Evolutionary conservation across 1,284 basidiomycete genomes (phyloP).

Genomic region (Cutaneotrichosporon sp.): DNA sequence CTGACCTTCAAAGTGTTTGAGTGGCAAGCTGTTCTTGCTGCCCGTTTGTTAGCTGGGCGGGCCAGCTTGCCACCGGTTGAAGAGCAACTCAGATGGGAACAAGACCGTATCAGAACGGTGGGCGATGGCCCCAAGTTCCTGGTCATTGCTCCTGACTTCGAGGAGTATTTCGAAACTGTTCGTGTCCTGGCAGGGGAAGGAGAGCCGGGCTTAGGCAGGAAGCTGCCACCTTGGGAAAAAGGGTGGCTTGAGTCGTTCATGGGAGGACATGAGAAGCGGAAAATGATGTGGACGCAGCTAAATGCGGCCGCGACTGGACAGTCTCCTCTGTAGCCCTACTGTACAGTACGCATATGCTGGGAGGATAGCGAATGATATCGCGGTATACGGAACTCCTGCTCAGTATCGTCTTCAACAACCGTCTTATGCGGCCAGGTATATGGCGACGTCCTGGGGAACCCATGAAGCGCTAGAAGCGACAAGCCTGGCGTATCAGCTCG

Average conservation of each 20-base stretch:
- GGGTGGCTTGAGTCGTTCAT: constrained; percentile 9
- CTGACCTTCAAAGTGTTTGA: constrained; percentile 38
- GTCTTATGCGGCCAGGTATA: too few species aligned
- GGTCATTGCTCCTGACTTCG: constrained; percentile 5
- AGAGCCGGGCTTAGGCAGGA: background rate
- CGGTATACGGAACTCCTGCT: too few species aligned
- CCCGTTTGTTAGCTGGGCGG: constrained; percentile 26
- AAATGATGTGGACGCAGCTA: constrained; percentile 9
- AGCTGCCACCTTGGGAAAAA: constrained; percentile 5
- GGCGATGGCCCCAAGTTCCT: constrained; percentile 8
- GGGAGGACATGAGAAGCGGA: constrained; percentile 9
- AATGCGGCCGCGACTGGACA: background rate
- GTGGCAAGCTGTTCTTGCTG: constrained; percentile 33
- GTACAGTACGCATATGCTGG: too few species aligned
- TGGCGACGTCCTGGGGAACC: too few species aligned
- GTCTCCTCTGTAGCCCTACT: too few species aligned
- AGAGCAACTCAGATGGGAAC: constrained; percentile 8
- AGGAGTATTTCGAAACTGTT: constrained; percentile 11
- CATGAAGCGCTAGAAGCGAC: too few species aligned
- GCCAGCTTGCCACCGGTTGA: constrained; percentile 24
- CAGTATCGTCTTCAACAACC: too few species aligned
- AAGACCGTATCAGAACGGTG: background rate
- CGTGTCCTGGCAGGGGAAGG: constrained; percentile 4
- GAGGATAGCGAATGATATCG: too few species aligned
- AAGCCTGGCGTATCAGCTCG: too few species aligned